Evolutionary conservation across 2,329 filamentous ascomycete species (phyloP).

Genomic region (Aureobasidium uvarum): DNA sequence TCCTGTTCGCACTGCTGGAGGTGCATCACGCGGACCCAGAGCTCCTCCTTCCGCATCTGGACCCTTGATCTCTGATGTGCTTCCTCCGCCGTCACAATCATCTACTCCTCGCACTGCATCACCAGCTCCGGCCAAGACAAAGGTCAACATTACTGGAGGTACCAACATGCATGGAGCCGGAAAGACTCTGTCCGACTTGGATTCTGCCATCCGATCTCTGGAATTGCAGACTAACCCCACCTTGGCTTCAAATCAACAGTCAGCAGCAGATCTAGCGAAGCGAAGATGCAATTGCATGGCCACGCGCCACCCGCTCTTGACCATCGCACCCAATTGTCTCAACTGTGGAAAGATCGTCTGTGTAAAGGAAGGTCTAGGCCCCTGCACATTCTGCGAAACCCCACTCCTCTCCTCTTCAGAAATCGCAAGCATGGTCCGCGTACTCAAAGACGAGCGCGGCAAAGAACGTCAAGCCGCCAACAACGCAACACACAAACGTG

Average conservation of each 20-base stretch:
- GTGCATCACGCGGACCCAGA: constrained; percentile 50
- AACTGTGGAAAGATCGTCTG: constrained; percentile 94
- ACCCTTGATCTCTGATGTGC: constrained; percentile 74
- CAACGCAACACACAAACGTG: constrained; percentile 64
- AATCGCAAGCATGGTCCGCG: constrained; percentile 78
- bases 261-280: constrained; percentile 54
- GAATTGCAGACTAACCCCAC: constrained; percentile 91
- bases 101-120: constrained; percentile 56
- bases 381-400: constrained; percentile 84
- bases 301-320: constrained; percentile 78
- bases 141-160: constrained; percentile 71
- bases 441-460: constrained; percentile 80
- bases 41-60: constrained; percentile 68
- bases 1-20: constrained; percentile 47
- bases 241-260: constrained; percentile 43
- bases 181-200: constrained; percentile 65
- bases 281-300: constrained; percentile 86
- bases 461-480: constrained; percentile 82
- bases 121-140: constrained; percentile 54
- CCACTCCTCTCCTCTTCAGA: constrained; percentile 70
- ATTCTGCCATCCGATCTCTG: constrained; percentile 79
- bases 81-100: constrained; percentile 29
- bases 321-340: constrained; percentile 89
- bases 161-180: constrained; percentile 79
- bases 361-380: constrained; percentile 87